Evolutionary conservation across 192 early-diverging fungal genomes (phyloP).

Genomic region (Coemansia sp.): DNA sequence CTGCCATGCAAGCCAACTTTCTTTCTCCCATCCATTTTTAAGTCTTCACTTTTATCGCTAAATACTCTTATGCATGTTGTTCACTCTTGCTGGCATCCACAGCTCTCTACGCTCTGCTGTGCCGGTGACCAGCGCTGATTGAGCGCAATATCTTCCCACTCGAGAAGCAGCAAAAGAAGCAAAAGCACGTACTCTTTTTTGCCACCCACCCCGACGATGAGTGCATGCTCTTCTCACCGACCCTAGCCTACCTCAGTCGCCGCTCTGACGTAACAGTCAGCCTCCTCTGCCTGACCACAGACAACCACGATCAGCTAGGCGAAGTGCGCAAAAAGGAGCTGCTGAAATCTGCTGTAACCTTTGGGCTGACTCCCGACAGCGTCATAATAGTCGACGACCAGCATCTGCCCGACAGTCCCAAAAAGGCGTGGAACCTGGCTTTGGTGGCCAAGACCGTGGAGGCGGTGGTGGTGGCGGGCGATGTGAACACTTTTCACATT

Average conservation of each 20-base stretch:
- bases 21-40: background rate
- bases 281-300: slow-evolving; percentile 82
- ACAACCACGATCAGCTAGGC: slow-evolving; percentile 55
- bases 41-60: background rate
- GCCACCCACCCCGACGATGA: slow-evolving; percentile 97
- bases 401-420: slow-evolving; percentile 66
- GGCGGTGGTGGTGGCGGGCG: slow-evolving; percentile 57
- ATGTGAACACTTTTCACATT: slow-evolving; percentile 79
- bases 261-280: slow-evolving; percentile 59
- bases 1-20: too few species aligned
- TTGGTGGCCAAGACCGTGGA: slow-evolving; percentile 63
- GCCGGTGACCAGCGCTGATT: slow-evolving; percentile 26
- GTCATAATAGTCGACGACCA: slow-evolving; percentile 53
- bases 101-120: slow-evolving; percentile 23
- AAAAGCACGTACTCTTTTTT: slow-evolving; percentile 60
- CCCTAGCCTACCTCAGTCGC: slow-evolving; percentile 58
- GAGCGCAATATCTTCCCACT: slow-evolving; percentile 32
- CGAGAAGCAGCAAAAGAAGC: slow-evolving; percentile 36
- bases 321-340: slow-evolving; percentile 52
- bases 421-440: slow-evolving; percentile 59
- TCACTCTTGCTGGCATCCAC: slow-evolving; percentile 29
- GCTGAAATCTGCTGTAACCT: slow-evolving; percentile 26
- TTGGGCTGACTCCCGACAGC: slow-evolving; percentile 52
- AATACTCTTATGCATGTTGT: slow-evolving; percentile 40
- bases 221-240: slow-evolving; percentile 96